These are phyloP conservation scores for Bryum argenteum DNA, from an alignment of 225 moss, liverwort and hornwort species.

Conservation along the genomic window DNA sequence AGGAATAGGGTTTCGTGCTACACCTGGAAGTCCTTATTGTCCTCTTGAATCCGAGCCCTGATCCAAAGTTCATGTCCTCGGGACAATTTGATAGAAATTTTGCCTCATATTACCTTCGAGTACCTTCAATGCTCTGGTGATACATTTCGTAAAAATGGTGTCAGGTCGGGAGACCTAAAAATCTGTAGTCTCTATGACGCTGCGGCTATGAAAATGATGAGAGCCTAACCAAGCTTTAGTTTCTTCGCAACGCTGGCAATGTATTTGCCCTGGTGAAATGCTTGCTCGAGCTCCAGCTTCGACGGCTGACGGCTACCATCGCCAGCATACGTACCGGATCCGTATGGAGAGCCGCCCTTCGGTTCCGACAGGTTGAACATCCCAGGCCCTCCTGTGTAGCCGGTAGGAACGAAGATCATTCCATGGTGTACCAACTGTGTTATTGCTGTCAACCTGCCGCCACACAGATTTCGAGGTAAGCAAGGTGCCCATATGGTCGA, in stretches of 20 bases:
- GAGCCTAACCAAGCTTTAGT: constrained; percentile 36
- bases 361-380: constrained; percentile 54
- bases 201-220: neutral
- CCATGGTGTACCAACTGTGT: constrained; percentile 57
- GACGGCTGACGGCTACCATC: constrained; percentile 58
- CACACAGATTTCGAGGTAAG: neutral
- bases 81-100: neutral
- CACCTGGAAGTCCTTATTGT: neutral
- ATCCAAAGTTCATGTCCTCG: neutral
- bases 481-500: neutral
- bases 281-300: constrained; percentile 55
- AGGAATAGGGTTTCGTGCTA: neutral
- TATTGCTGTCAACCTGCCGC: constrained; percentile 48
- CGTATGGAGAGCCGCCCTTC: constrained; percentile 48
- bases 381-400: constrained; percentile 46
- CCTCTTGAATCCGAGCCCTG: neutral
- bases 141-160: neutral
- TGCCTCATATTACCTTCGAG: too few relatives aligned
- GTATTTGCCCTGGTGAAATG: constrained; percentile 59
- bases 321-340: constrained; percentile 46
- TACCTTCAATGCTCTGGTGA: neutral
- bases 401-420: constrained; percentile 59
- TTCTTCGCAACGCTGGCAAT: constrained; percentile 50
- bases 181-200: neutral
- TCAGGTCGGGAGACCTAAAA: too few relatives aligned